These are phyloP conservation scores for Trypanosoma brucei DNA, from an alignment of 208 protist species.

Conservation along the genomic window DNA sequence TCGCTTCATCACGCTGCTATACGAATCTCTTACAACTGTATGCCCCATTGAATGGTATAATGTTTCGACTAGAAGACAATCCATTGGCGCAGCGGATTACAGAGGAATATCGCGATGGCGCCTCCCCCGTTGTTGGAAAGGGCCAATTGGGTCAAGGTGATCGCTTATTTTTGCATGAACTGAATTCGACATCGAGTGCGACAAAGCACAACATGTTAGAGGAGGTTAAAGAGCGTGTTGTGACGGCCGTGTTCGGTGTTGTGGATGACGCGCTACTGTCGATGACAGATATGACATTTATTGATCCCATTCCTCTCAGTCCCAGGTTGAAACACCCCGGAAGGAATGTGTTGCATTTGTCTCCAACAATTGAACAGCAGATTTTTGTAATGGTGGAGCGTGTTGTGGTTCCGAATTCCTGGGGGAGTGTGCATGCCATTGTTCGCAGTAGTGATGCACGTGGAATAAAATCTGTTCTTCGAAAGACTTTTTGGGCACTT, in stretches of 20 bases:
- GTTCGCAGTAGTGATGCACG: constrained; percentile 1
- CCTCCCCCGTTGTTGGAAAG: no score
- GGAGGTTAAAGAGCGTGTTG: background rate
- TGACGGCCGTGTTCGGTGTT: constrained; percentile 3
- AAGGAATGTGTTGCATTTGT: constrained; percentile 1
- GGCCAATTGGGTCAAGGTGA: background rate
- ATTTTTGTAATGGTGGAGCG: background rate
- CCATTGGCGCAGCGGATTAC: no score
- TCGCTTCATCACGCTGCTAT: no score
- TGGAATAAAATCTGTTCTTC: background rate
- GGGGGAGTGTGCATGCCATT: background rate
- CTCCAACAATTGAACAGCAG: constrained; percentile 10
- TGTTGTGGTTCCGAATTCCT: background rate
- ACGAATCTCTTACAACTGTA: no score
- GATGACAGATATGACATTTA: background rate
- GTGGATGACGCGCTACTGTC: background rate
- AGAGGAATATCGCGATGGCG: no score
- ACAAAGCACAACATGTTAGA: background rate
- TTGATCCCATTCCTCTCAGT: background rate
- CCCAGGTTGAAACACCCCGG: background rate
- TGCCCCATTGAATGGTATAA: no score
- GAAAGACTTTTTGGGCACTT: constrained; percentile 6
- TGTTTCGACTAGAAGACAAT: no score
- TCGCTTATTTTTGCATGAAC: background rate
- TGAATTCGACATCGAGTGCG: background rate